A percentile compares a stretch with the other conserved stretches of the same genome.
Evolutionary conservation across 768 basidiomycete species (phyloP).

Genomic region (Boletus vinaceobasis): DNA sequence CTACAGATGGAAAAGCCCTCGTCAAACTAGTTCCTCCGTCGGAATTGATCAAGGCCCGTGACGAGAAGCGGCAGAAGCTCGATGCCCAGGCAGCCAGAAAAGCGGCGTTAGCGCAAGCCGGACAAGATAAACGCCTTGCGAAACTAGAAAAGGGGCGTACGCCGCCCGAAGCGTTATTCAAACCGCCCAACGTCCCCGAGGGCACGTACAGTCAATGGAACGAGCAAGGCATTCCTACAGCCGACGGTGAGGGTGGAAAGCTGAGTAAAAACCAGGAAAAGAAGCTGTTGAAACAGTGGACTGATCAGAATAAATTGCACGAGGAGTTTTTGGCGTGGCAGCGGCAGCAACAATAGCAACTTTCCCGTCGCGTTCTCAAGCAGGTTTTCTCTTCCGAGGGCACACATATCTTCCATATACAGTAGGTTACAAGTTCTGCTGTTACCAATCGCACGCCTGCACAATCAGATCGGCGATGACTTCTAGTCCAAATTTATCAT

Average conservation of each 20-base stretch:
- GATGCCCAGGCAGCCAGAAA: conserved; percentile 81
- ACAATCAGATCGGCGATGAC: conserved; percentile 64
- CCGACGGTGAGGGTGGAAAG: conserved; percentile 82
- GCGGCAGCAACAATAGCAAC: conserved; percentile 22
- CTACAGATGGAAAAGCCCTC: conserved; percentile 85
- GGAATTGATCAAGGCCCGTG: conserved; percentile 77
- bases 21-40: conserved; percentile 87
- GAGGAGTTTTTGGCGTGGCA: conserved; percentile 66
- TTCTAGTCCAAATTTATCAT: conserved; percentile 76
- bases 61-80: conserved; percentile 76
- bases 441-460: conserved; percentile 63
- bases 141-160: conserved; percentile 85
- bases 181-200: conserved; percentile 69
- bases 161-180: conserved; percentile 77
- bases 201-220: conserved; percentile 83
- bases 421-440: conserved; percentile 12
- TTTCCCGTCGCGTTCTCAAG: background rate
- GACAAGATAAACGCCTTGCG: conserved; percentile 62
- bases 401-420: background rate
- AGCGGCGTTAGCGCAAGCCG: conserved; percentile 61
- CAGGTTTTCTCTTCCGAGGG: background rate
- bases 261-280: conserved; percentile 79
- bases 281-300: conserved; percentile 72
- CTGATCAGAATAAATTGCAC: conserved; percentile 73
- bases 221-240: conserved; percentile 77